Percentiles rank a stretch among this genome's conserved stretches.
These are phyloP conservation scores for Sisymbrium altissimum DNA, from an alignment of 345 rosid species.

Conservation along the genomic window DNA sequence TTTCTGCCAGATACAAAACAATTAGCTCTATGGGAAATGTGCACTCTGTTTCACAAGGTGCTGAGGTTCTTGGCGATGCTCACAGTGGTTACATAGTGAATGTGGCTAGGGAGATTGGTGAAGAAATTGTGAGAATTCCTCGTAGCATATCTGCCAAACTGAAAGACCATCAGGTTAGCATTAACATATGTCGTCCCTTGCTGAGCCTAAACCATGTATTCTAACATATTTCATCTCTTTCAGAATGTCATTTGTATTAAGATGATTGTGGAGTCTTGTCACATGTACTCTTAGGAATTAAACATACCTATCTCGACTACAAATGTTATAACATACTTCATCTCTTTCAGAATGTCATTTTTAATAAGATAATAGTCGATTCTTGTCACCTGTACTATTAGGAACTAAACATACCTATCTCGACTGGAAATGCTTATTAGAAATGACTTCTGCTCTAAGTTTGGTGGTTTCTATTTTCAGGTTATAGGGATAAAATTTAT, in stretches of 20 bases:
- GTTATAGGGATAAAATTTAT: constrained; percentile 91
- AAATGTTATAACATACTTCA: constrained; percentile 1
- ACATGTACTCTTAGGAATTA: constrained; percentile 1
- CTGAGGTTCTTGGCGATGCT: constrained; percentile 86
- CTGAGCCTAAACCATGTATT: background rate
- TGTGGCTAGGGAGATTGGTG: constrained; percentile 96
- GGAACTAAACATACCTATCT: constrained; percentile 11
- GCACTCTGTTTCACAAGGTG: constrained; percentile 56
- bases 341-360: background rate
- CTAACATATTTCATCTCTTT: background rate
- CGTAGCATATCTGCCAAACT: constrained; percentile 83
- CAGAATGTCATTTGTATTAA: background rate
- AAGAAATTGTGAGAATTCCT: constrained; percentile 86
- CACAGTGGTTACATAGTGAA: constrained; percentile 81
- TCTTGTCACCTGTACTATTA: background rate
- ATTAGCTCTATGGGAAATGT: constrained; percentile 41
- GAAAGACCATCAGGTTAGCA: constrained; percentile 89
- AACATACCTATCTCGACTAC: constrained; percentile 2
- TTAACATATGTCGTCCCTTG: constrained; percentile 15
- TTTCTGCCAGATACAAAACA: constrained; percentile 61
- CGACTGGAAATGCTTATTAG: no score
- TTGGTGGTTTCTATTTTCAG: constrained; percentile 48
- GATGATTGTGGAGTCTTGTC: background rate
- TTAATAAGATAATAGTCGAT: background rate
- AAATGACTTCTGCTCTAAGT: constrained; percentile 24